These are phyloP conservation scores for Letharia lupina DNA, from an alignment of 495 filamentous ascomycete species.

Conservation along the genomic window DNA sequence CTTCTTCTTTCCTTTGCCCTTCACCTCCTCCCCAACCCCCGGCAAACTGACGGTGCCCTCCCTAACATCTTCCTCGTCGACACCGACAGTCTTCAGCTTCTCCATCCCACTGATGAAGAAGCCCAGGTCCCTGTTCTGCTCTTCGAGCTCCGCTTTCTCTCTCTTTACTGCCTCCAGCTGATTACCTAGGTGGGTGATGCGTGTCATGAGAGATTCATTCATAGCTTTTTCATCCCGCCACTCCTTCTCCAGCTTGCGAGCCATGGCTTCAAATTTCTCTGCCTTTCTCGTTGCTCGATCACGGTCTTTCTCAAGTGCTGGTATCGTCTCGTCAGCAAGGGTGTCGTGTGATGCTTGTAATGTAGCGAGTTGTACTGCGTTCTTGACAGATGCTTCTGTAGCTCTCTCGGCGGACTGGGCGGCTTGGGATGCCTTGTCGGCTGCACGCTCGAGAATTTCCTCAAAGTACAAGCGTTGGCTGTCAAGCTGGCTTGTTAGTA, in stretches of 20 bases:
- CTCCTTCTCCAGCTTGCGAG: conserved; percentile 64
- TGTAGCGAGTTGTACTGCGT: conserved; percentile 42
- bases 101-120: conserved; percentile 83
- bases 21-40: conserved; percentile 28
- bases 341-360: conserved; percentile 49
- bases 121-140: conserved; percentile 81
- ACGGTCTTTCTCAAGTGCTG: conserved; percentile 59
- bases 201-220: conserved; percentile 64
- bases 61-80: conserved; percentile 47
- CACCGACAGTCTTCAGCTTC: conserved; percentile 61
- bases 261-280: conserved; percentile 63
- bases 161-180: conserved; percentile 46
- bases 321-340: conserved; percentile 50
- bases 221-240: conserved; percentile 85
- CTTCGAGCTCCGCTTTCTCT: conserved; percentile 56
- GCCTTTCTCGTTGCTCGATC: conserved; percentile 58
- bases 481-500: conserved; percentile 85
- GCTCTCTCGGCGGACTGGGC: conserved; percentile 57
- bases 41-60: conserved; percentile 50
- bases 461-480: conserved; percentile 90
- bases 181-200: conserved; percentile 58
- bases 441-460: conserved; percentile 82
- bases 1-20: conserved; percentile 14
- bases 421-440: conserved; percentile 78
- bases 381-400: conserved; percentile 41